Base-by-base conservation (phyloP, 768 basidiomycete species). In the Xerocomus brunneocitrinus region DNA sequence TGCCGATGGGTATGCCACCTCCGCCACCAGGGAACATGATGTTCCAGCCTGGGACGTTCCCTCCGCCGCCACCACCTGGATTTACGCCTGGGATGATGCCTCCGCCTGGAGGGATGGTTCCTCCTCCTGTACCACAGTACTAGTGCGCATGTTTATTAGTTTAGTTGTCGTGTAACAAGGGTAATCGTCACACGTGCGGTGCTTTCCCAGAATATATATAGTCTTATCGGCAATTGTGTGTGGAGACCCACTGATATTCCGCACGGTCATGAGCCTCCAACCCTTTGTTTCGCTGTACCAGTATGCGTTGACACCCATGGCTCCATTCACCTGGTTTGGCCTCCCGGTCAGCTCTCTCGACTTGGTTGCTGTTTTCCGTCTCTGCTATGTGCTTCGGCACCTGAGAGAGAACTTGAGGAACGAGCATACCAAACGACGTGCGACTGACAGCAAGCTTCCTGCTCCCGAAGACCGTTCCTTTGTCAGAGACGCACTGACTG, bases 321-420 rank as follows among this genome's bases (percentile, higher is more conserved):
- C 82, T 0, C 84, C 84, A 0, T 85, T 89, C 61, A 74, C 81
- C 19, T 87, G 83, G 83, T 79, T 87, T 62, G 84, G 82, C 4
- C 64, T 80, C 52, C 50, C 67, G 16, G 72, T 89, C 53, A 82
- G 74, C 63, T 79, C 84, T 0, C 74, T 91, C 30, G 89, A 91
- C 66, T 63, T 89, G 50, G 73, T 79, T 3, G 88, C 83, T 19
- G 79, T 83, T 0, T 66, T 90, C 50, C 79, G 89, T 34, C 79
- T 91, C 39, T 89, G 88, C 61, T 63, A 88, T 49, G 74, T 80
- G 27, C 73, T 91, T 34, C 78, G 88, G 0, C 86, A 89, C 66
- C 69, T 90, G 28, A 76, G 82, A 52, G 85, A 89, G 54, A 61
- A 69, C 27, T 53, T 77, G 31, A 65, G 75, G 47, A 58, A 63